These are phyloP conservation scores for Suillus bovinus DNA, from an alignment of 768 basidiomycete genomes.

Conservation along the genomic window DNA sequence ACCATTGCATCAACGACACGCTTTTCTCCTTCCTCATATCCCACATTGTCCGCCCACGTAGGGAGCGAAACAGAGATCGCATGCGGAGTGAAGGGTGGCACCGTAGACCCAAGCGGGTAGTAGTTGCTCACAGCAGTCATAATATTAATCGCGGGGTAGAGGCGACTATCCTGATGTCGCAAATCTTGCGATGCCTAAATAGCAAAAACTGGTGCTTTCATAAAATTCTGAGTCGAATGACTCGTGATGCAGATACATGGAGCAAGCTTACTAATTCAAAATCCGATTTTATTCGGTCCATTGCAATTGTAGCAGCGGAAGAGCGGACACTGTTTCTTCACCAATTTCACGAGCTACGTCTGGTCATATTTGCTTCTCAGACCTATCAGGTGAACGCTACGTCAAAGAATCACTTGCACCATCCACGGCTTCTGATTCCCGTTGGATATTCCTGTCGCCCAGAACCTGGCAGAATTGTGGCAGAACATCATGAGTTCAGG, in stretches of 20 bases:
- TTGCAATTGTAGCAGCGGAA: too few relatives aligned
- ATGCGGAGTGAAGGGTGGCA: slow-evolving; percentile 75
- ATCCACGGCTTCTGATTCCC: too few relatives aligned
- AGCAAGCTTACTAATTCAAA: too few relatives aligned
- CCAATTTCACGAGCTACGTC: too few relatives aligned
- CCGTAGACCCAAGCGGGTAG: slow-evolving; percentile 44
- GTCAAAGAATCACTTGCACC: too few relatives aligned
- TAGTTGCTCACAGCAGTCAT: slow-evolving; percentile 15
- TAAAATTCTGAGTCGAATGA: neutral
- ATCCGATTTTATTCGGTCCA: too few relatives aligned
- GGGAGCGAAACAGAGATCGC: slow-evolving; percentile 96
- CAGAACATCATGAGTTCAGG: too few relatives aligned
- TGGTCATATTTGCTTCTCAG: too few relatives aligned
- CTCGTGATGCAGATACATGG: neutral
- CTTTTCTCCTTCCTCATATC: slow-evolving; percentile 86
- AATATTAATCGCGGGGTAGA: neutral
- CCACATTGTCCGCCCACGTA: slow-evolving; percentile 89
- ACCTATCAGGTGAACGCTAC: too few relatives aligned
- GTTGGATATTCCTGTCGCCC: too few relatives aligned
- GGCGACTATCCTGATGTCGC: neutral
- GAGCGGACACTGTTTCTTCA: too few relatives aligned
- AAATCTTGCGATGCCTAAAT: neutral
- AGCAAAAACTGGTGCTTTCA: neutral
- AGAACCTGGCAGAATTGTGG: too few relatives aligned
- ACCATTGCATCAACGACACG: slow-evolving; percentile 80